Percentiles rank a stretch among this genome's conserved stretches.
phyloP scores from a whole-genome alignment of 495 filamentous ascomycete species.

The Xanthoparmelia taractica region DNA sequence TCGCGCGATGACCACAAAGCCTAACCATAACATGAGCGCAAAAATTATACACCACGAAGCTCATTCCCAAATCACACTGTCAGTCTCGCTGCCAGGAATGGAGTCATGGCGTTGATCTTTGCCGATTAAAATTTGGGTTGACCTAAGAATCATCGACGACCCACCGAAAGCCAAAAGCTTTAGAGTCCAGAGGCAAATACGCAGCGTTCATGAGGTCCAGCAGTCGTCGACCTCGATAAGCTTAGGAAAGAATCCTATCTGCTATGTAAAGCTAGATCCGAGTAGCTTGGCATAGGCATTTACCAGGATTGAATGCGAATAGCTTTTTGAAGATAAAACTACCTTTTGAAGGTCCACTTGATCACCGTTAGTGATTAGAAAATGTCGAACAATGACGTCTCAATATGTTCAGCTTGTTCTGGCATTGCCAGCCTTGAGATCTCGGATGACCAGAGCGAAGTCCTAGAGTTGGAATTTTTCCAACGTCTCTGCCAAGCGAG shows the following conservation, averaged over 20 bases:
- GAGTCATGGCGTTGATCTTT: neutral
- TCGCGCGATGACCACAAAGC: neutral
- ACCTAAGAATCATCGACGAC: neutral
- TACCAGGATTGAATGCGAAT: neutral
- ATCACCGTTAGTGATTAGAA: neutral
- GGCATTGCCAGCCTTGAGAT: neutral
- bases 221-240: neutral
- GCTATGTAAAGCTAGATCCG: neutral
- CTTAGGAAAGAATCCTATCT: neutral
- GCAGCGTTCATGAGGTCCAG: neutral
- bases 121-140: neutral
- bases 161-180: neutral
- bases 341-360: neutral
- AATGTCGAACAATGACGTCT: neutral
- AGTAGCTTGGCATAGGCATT: neutral
- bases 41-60: neutral
- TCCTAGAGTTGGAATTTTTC: neutral
- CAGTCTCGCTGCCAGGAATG: neutral
- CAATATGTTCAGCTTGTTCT: neutral
- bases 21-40: neutral
- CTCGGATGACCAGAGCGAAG: neutral
- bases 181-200: neutral
- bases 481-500: neutral
- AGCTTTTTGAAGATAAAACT: neutral
- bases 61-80: neutral